Conservation (phyloP, 2,329 filamentous ascomycete species). For the Sclerotinia spermophila region DNA sequence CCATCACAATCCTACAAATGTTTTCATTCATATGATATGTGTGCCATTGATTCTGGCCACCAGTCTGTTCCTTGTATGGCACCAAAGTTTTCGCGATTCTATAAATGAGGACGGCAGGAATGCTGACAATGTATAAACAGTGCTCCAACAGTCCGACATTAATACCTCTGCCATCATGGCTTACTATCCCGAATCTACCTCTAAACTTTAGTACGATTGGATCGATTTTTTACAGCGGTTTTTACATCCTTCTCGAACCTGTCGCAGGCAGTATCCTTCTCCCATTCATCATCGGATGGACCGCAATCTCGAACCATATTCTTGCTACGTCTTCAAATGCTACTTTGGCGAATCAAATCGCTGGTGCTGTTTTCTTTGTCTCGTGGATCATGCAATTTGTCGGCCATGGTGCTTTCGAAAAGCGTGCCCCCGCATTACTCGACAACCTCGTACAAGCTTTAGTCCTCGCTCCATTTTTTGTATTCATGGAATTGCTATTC, state of each 20-base stretch:
- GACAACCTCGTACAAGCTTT: constrained; percentile 91
- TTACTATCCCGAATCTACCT: constrained; percentile 63
- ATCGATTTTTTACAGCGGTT: constrained; percentile 64
- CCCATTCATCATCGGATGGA: constrained; percentile 69
- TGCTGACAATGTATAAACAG: constrained; percentile 40
- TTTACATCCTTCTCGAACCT: constrained; percentile 91
- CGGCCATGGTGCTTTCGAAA: constrained; percentile 86
- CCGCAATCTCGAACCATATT: constrained; percentile 72
- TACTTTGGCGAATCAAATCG: constrained; percentile 50
- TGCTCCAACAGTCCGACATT: constrained; percentile 60
- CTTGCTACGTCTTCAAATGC: constrained; percentile 44
- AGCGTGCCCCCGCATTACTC: constrained; percentile 79
- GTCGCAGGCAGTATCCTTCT: constrained; percentile 79
- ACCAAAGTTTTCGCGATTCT: neutral
- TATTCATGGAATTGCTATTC: constrained; percentile 95
- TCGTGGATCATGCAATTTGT: constrained; percentile 89
- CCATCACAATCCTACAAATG: constrained; percentile 73
- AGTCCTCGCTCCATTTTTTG: constrained; percentile 91
- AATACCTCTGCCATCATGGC: constrained; percentile 61
- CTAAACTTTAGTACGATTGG: constrained; percentile 64
- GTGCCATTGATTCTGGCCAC: constrained; percentile 73
- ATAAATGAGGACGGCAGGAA: neutral
- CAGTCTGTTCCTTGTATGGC: constrained; percentile 63
- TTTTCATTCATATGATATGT: constrained; percentile 75
- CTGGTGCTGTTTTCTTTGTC: constrained; percentile 64